Evolutionary conservation across 2,329 filamentous ascomycete species (phyloP).

Genomic region (Aureobasidium uvarum): DNA sequence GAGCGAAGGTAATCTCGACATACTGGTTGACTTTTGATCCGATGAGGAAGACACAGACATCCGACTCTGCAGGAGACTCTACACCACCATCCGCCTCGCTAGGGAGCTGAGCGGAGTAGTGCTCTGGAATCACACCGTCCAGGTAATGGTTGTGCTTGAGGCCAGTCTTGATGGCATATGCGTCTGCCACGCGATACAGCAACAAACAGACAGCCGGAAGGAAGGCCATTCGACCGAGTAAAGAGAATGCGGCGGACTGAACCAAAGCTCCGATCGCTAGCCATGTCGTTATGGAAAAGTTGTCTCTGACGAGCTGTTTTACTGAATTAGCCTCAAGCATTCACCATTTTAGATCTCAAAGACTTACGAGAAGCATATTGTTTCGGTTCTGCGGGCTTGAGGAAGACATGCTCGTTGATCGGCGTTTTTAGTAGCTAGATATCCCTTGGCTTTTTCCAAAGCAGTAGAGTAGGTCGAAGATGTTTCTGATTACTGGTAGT

Average conservation of each 20-base stretch:
- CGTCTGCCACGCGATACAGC: slow-evolving; percentile 38
- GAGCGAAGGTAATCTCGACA: background rate
- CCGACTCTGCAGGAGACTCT: slow-evolving; percentile 35
- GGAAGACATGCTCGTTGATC: background rate
- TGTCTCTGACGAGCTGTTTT: slow-evolving; percentile 39
- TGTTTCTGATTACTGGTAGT: background rate
- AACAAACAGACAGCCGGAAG: slow-evolving; percentile 40
- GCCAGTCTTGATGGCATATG: slow-evolving; percentile 38
- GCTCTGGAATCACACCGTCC: slow-evolving; percentile 39
- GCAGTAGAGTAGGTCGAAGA: too few relatives aligned
- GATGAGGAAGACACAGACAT: slow-evolving; percentile 43
- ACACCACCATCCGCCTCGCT: slow-evolving; percentile 38
- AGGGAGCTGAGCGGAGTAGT: slow-evolving; percentile 43
- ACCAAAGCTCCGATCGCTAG: slow-evolving; percentile 43
- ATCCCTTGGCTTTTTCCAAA: background rate
- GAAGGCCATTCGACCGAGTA: slow-evolving; percentile 40
- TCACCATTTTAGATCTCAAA: background rate
- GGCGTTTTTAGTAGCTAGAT: background rate
- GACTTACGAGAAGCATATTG: background rate
- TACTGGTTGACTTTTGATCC: slow-evolving; percentile 41
- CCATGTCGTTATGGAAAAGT: slow-evolving; percentile 44
- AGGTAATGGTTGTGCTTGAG: slow-evolving; percentile 43
- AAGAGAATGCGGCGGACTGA: slow-evolving; percentile 42
- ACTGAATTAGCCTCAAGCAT: background rate
- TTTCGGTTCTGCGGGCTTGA: background rate